Conservation (phyloP, 345 rosid species). For the Lepidium sativum region DNA sequence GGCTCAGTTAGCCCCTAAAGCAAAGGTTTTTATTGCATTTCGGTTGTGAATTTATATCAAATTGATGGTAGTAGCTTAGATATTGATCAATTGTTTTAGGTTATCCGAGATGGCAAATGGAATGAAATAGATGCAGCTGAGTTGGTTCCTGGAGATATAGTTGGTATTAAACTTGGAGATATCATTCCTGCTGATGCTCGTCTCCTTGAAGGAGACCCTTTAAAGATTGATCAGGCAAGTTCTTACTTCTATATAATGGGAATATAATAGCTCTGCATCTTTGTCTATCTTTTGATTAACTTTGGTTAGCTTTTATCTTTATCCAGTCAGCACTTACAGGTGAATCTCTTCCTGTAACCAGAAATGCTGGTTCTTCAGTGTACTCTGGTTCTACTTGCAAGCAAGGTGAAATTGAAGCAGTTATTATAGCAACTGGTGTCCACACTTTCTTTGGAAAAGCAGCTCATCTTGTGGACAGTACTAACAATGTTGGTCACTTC, state of each 20-base stretch:
- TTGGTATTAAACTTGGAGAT: conserved; percentile 36
- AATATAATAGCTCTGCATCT: not conserved
- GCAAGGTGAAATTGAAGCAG: conserved; percentile 92
- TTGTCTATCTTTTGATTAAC: conserved; percentile 1
- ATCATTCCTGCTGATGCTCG: conserved; percentile 73
- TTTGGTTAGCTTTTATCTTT: not conserved
- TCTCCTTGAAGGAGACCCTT: conserved; percentile 69
- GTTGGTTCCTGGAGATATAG: conserved; percentile 64
- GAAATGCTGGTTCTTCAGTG: conserved; percentile 60
- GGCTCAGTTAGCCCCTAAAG: conserved; percentile 65
- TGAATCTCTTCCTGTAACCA: conserved; percentile 66
- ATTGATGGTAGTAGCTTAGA: not conserved
- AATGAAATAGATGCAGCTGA: conserved; percentile 56
- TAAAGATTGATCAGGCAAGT: conserved; percentile 54
- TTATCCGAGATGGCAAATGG: conserved; percentile 55
- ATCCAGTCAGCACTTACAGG: conserved; percentile 49
- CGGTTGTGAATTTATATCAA: not conserved
- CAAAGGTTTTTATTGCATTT: conserved; percentile 30
- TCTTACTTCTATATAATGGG: not conserved
- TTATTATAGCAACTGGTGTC: conserved; percentile 86
- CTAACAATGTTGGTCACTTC: conserved; percentile 82
- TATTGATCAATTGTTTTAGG: conserved; percentile 14
- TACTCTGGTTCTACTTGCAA: conserved; percentile 91
- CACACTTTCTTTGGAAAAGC: conserved; percentile 93
- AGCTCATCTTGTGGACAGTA: conserved; percentile 87